Conservation (phyloP, 2,329 filamentous ascomycete species). For the Epichloe aotearoae region DNA sequence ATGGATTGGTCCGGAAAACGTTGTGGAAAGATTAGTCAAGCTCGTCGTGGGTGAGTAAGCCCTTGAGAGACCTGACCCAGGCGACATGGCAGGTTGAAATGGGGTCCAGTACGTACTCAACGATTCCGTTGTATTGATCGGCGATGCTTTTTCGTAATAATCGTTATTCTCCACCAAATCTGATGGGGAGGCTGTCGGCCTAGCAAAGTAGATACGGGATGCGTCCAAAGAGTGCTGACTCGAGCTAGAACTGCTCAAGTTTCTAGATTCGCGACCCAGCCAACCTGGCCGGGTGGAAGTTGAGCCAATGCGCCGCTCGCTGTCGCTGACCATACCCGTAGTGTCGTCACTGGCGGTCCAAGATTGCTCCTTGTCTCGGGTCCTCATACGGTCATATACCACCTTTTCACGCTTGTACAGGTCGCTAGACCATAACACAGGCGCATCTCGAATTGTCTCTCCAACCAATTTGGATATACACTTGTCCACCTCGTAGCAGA, state of each 20-base stretch:
- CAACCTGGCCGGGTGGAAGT: conserved; percentile 34
- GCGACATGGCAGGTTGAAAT: conserved; percentile 56
- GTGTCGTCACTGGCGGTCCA: conserved; percentile 34
- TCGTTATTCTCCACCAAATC: conserved; percentile 59
- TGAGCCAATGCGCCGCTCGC: conserved; percentile 33
- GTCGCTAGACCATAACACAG: conserved; percentile 85
- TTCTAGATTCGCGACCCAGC: conserved; percentile 37
- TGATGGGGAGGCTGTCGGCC: conserved; percentile 44
- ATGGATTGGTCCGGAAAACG: conserved; percentile 30
- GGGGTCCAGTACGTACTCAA: conserved; percentile 81
- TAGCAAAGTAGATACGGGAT: conserved; percentile 46
- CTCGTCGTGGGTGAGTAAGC: conserved; percentile 51
- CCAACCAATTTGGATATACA: conserved; percentile 78
- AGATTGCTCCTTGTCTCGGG: conserved; percentile 32
- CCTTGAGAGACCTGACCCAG: conserved; percentile 44
- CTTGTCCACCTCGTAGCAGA: conserved; percentile 79
- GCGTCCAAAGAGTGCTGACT: conserved; percentile 62
- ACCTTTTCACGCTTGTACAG: conserved; percentile 69
- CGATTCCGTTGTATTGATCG: conserved; percentile 60
- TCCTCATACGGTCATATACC: conserved; percentile 35
- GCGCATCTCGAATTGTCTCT: conserved; percentile 70
- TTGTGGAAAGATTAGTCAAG: conserved; percentile 41
- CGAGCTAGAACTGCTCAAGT: conserved; percentile 40
- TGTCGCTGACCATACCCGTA: conserved; percentile 41
- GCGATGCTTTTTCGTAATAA: conserved; percentile 56